Evolutionary conservation across 495 filamentous ascomycete species (phyloP), one percentile per base, ranked within the genome.

Genomic region (Trichoderma parareesei): DNA sequence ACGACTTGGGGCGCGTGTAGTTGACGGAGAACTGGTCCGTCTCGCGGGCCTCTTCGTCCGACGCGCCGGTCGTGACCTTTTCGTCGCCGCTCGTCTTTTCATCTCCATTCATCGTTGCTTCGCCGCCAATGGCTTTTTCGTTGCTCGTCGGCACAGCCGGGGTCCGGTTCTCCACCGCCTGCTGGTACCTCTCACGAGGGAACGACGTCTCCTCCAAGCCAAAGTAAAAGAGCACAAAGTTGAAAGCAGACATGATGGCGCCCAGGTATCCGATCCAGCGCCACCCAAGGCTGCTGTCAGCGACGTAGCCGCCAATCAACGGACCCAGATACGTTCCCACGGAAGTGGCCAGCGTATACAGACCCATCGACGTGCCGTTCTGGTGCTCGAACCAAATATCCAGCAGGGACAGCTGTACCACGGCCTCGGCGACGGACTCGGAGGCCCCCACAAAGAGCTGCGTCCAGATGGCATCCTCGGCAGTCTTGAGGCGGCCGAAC

Each of bases 181-280:
- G 53, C 53, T 57, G 53, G 33, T 57, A 57, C 4, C 53, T 20
- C 53, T 57, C 53, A 10, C 53, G 53, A 8, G 53, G 53, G 27
- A 57, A 57, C 53, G 53, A 8, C 16, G 53, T 57, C 53, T 57
- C 53, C 14, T 57, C 53, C 27, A 57, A 14, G 11, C 53, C 53
- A 57, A 57, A 57, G 27, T 57, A 57, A 27, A 57, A 57, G 53
- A 57, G 53, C 2, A 57, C 27, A 57, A 57, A 57, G 53, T 57
- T 57, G 33, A 57, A 57, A 27, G 33, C 53, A 37, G 53, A 57
- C 53, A 57, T 33, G 53, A 57, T 57, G 33, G 53, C 53, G 53
- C 53, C 53, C 4, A 57, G 20, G 11, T 57, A 57, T 37, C 53
- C 53, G 37, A 57, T 57, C 53, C 53, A 57, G 53, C 53, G 53